Percentiles rank a stretch among this genome's conserved stretches.
Evolutionary conservation across 2,329 filamentous ascomycete genomes (phyloP).

Genomic region (Pseudocercospora crystallina): DNA sequence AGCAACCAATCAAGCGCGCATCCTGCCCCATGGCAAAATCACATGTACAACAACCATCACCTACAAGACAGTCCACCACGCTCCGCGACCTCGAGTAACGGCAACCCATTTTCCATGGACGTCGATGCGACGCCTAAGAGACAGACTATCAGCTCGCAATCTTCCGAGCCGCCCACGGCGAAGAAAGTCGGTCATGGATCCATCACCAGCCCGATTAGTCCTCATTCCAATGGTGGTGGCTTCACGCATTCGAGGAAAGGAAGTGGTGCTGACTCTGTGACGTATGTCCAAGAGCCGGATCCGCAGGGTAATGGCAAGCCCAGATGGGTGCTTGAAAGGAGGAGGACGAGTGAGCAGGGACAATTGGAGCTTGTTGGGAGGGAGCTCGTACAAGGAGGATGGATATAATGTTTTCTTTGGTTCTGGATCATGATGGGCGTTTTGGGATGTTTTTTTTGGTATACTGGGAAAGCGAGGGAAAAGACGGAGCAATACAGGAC

Average conservation of each 20-base stretch:
- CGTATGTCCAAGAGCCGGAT: conserved; percentile 64
- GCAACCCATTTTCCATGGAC: conserved; percentile 19
- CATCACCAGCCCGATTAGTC: conserved; percentile 10
- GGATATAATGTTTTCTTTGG: conserved; percentile 33
- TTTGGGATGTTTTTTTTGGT: too few relatives aligned
- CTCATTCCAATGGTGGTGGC: neutral
- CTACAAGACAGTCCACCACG: conserved; percentile 20
- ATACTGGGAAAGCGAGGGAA: too few relatives aligned
- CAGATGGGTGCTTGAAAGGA: conserved; percentile 69
- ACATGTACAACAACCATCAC: conserved; percentile 6
- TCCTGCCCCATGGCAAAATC: conserved; percentile 2
- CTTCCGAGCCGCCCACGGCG: conserved; percentile 21
- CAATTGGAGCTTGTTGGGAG: conserved; percentile 65
- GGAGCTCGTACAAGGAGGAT: conserved; percentile 60
- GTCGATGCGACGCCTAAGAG: conserved; percentile 25
- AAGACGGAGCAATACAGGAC: too few relatives aligned
- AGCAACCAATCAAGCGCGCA: conserved; percentile 17
- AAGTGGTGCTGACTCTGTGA: conserved; percentile 66
- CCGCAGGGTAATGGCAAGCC: conserved; percentile 57
- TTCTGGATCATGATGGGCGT: too few relatives aligned
- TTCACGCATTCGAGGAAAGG: conserved; percentile 36
- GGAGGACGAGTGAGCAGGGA: conserved; percentile 64
- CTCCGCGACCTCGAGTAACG: conserved; percentile 17
- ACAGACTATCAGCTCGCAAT: conserved; percentile 5
- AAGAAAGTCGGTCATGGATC: conserved; percentile 17